Evolutionary conservation across 179 eudicot species (phyloP).

Genomic region (Silene noctiflora): DNA sequence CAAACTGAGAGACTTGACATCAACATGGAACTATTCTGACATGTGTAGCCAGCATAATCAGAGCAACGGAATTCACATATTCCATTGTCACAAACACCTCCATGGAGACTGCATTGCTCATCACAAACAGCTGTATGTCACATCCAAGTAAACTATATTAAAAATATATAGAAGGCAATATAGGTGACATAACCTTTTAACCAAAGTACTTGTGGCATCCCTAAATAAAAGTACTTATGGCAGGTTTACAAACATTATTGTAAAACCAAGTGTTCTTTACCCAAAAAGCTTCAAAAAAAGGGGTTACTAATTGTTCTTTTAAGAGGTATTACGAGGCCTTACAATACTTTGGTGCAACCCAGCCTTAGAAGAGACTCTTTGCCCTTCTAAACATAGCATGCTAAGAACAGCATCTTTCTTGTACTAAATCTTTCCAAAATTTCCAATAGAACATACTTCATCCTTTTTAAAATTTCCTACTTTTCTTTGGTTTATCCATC

Average conservation of each 20-base stretch:
- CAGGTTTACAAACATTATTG: neutral
- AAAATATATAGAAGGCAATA: neutral
- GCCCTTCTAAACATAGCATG: neutral
- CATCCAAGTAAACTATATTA: conserved; percentile 5
- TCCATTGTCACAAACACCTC: conserved; percentile 97
- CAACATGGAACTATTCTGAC: conserved; percentile 78
- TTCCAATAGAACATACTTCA: too few species aligned
- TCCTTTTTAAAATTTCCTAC: too few species aligned
- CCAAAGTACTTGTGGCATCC: neutral
- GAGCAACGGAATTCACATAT: conserved; percentile 97
- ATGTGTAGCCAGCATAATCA: conserved; percentile 94
- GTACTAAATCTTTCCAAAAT: too few species aligned
- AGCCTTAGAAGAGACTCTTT: neutral
- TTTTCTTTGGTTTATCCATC: too few species aligned
- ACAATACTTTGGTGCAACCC: too few species aligned
- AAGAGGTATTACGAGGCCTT: neutral
- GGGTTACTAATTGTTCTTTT: neutral
- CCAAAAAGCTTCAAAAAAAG: neutral
- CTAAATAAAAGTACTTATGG: neutral
- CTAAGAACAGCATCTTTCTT: neutral
- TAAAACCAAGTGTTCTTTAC: neutral
- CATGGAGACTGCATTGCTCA: conserved; percentile 98
- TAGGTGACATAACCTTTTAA: neutral
- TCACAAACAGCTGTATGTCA: conserved; percentile 79
- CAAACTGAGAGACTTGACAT: conserved; percentile 76